Evolutionary conservation across 1,284 basidiomycete species (phyloP).

Genomic region (Sporisorium sorghi): DNA sequence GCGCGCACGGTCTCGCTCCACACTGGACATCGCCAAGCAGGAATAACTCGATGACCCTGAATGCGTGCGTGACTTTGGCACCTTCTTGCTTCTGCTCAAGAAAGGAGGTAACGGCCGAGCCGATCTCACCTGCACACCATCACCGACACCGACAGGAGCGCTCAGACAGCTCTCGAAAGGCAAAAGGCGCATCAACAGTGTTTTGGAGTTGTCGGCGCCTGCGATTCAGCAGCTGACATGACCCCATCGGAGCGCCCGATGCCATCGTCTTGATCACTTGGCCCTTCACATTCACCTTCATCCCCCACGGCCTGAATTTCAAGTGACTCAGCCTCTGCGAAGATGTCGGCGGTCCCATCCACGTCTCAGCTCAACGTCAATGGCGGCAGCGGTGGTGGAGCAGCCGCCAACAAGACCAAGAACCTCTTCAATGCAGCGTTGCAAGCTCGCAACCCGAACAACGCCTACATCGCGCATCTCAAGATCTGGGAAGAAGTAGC

Average conservation of each 20-base stretch:
- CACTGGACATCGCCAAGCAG: too few species aligned
- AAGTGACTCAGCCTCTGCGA: too few species aligned
- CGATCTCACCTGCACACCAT: background rate
- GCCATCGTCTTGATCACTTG: conserved; percentile 4
- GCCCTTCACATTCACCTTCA: too few species aligned
- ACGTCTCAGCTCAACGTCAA: conserved; percentile 25
- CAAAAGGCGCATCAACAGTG: background rate
- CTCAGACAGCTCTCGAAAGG: background rate
- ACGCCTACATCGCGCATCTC: conserved; percentile 66
- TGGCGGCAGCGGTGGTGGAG: background rate
- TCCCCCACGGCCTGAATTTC: too few species aligned
- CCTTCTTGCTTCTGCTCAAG: background rate
- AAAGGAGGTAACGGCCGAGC: background rate
- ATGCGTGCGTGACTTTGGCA: conserved; percentile 1
- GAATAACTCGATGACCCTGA: conserved; percentile 10
- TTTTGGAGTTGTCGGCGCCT: background rate
- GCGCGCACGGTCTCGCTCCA: conserved; percentile 26
- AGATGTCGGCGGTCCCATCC: conserved; percentile 26
- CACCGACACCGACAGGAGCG: background rate
- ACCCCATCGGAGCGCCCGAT: background rate
- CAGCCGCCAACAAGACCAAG: conserved; percentile 46
- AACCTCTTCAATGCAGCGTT: conserved; percentile 65
- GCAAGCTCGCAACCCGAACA: conserved; percentile 53
- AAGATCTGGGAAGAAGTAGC: conserved; percentile 65
- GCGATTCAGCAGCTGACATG: conserved; percentile 1